phyloP scores from a whole-genome alignment of 2,329 filamentous ascomycete species.

The Emericellopsis cladophorae region DNA sequence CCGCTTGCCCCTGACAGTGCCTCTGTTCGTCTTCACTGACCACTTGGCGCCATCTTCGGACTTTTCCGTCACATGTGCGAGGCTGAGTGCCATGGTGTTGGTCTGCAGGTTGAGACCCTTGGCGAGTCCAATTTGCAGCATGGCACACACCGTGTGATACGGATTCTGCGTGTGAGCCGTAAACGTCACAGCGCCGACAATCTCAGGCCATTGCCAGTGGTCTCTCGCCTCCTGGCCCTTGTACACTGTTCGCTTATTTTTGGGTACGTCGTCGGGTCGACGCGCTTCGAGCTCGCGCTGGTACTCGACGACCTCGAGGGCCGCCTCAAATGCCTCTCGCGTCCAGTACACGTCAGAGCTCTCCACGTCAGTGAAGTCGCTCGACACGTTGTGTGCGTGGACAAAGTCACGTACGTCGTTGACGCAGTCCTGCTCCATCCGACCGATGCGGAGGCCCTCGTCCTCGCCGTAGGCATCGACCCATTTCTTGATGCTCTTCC shows the following conservation, averaged over 20 bases:
- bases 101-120: slow-evolving; percentile 39
- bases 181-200: slow-evolving; percentile 10
- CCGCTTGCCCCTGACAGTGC: slow-evolving; percentile 23
- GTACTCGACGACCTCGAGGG: slow-evolving; percentile 4
- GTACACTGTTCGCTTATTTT: slow-evolving; percentile 3
- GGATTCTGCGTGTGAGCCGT: slow-evolving; percentile 10
- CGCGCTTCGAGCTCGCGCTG: slow-evolving; percentile 2
- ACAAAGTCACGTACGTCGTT: slow-evolving; percentile 8
- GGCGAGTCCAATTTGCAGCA: slow-evolving; percentile 29
- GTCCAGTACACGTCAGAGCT: slow-evolving; percentile 10
- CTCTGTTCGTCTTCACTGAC: slow-evolving; percentile 27
- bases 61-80: slow-evolving; percentile 1
- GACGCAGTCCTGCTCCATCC: slow-evolving; percentile 10
- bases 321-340: slow-evolving; percentile 1
- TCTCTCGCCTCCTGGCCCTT: slow-evolving; percentile 7
- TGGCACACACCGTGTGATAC: slow-evolving; percentile 16
- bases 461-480: slow-evolving; percentile 9
- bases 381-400: slow-evolving; percentile 6
- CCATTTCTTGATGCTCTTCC: slow-evolving; percentile 7
- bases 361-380: slow-evolving; percentile 8
- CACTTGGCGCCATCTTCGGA: slow-evolving; percentile 13
- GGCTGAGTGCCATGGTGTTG: slow-evolving; percentile 27
- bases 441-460: slow-evolving; percentile 10
- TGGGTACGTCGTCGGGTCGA: slow-evolving; percentile 10
- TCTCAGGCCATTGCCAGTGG: slow-evolving; percentile 5